These are phyloP conservation scores for Mycena chlorophos DNA, from an alignment of 768 basidiomycete species.

Conservation along the genomic window DNA sequence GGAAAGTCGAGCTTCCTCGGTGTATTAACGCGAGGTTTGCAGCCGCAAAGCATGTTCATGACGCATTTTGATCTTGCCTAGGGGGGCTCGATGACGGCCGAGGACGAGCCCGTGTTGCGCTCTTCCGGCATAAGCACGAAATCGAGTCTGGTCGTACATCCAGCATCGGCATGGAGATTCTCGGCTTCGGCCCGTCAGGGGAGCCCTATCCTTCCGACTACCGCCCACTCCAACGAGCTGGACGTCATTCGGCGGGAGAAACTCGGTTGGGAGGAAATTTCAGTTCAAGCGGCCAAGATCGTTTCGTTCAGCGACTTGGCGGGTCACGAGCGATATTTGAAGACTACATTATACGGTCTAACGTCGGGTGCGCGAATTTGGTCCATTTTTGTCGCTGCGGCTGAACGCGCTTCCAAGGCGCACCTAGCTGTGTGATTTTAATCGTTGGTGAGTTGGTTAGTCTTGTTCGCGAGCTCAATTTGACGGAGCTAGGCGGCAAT, in stretches of 20 bases:
- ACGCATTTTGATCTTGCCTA: constrained; percentile 27
- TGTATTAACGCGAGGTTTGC: constrained; percentile 86
- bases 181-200: constrained; percentile 84
- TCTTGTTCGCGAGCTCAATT: too few relatives aligned
- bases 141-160: constrained; percentile 94
- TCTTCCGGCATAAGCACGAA: constrained; percentile 98
- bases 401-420: constrained; percentile 35
- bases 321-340: constrained; percentile 90
- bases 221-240: constrained; percentile 52
- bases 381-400: not conserved
- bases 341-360: constrained; percentile 92
- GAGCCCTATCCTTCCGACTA: constrained; percentile 73
- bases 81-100: constrained; percentile 80
- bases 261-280: constrained; percentile 95
- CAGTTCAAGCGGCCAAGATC: constrained; percentile 84
- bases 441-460: too few relatives aligned
- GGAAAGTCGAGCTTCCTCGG: constrained; percentile 95
- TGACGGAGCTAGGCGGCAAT: constrained; percentile 91
- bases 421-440: constrained; percentile 87
- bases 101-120: constrained; percentile 77
- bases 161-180: constrained; percentile 96
- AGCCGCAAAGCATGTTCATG: constrained; percentile 15
- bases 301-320: constrained; percentile 95
- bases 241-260: constrained; percentile 79
- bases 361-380: constrained; percentile 57